Percentiles rank a stretch among this genome's conserved stretches.
Evolutionary conservation across 495 filamentous ascomycete species (phyloP).

Genomic region (Neurospora hispaniola): DNA sequence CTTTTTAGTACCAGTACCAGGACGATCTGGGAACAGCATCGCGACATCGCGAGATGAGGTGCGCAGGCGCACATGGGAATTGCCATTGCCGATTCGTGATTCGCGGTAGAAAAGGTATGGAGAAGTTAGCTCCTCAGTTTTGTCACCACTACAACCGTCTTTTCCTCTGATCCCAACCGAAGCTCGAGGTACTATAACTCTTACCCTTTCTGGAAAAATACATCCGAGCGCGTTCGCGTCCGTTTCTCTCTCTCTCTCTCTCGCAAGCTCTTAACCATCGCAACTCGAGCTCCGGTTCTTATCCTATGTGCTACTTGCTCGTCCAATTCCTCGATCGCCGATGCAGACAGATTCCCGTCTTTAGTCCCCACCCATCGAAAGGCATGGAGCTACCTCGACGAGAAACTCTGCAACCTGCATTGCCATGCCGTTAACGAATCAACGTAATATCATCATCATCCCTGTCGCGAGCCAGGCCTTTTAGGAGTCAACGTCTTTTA

Average conservation of each 20-base stretch:
- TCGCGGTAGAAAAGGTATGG: neutral
- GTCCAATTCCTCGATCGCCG: neutral
- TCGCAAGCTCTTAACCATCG: neutral
- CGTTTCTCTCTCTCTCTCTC: neutral
- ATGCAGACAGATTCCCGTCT: neutral
- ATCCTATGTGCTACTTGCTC: neutral
- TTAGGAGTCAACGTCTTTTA: neutral
- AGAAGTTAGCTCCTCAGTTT: neutral
- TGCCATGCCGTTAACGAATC: neutral
- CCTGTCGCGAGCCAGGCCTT: neutral
- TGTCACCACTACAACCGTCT: neutral
- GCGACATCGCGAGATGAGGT: neutral
- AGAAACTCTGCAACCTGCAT: neutral
- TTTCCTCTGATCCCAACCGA: neutral
- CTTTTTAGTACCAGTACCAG: neutral
- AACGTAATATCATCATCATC: neutral
- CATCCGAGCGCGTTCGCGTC: neutral
- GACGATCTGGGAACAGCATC: neutral
- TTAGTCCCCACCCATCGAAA: neutral
- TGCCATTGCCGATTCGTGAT: neutral
- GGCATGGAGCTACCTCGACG: neutral
- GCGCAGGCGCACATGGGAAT: neutral
- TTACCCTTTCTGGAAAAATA: neutral
- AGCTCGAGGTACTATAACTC: neutral
- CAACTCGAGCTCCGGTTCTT: neutral